Evolutionary conservation across 179 eudicot species (phyloP), one percentile per base, ranked within the genome.

Genomic region (Drosera spatulata): DNA sequence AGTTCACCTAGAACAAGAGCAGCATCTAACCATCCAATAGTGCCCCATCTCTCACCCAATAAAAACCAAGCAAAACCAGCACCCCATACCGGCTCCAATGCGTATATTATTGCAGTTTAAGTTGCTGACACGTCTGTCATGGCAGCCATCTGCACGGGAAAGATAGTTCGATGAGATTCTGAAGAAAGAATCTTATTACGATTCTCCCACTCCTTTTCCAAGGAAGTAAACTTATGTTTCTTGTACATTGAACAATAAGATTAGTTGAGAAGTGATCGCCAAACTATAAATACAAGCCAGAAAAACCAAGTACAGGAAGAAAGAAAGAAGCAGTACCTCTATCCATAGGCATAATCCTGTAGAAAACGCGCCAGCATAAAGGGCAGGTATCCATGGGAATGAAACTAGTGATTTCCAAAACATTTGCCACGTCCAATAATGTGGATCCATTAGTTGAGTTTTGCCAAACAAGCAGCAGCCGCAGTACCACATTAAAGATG

Each of bases 21-120:
- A 38, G 91, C 87, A 3, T 87, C 91, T 62, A 85, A 72, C 93
- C 88, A 85, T 66, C 93, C 93, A 71, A 70, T 41, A 53, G 66
- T 6, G 6, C 85, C 91, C 91, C 91, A 85, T 60, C 91, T 80
- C 75, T 85, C 93, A 61, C 84, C 93, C 54, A 85, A 84, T 51
- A 82, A 77, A 59, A 78, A 78, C 93, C 93, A 85, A 61, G 93
- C 93, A 79, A 85, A 85, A 64, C 84, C 84, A 73, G 88, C 93
- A 68, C 87, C 91, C 91, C 87, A 85, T 46, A 85, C 68, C 59
- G 91, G 87, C 65, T 85, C 85, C 67, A 85, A 60, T 9, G 80
- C 85, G 68, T 82, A 85, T 6, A 85, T 75, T 40, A 85, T 85
- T 52, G 91, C 80, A 48, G 88, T 68, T 76, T 82, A 84, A 33